phyloP scores from a whole-genome alignment of 768 basidiomycete genomes.

The Russula emetica region DNA sequence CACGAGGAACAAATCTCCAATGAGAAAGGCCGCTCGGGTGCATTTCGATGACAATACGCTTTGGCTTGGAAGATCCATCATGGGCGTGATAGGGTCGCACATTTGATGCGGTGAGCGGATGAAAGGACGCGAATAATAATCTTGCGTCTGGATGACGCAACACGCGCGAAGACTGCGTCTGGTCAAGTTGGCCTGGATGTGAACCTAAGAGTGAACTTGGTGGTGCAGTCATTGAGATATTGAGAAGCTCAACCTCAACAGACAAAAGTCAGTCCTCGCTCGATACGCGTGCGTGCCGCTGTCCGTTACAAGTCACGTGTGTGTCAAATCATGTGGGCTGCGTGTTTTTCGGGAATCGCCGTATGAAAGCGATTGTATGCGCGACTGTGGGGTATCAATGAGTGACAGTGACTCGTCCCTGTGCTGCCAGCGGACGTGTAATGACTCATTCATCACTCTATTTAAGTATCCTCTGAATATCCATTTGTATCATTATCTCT shows the following conservation, averaged over 20 bases:
- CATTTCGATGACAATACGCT: constrained; percentile 72
- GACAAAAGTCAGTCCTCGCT: neutral
- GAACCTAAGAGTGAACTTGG: constrained; percentile 37
- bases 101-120: constrained; percentile 50
- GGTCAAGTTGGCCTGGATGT: constrained; percentile 62
- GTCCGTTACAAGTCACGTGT: neutral
- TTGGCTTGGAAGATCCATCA: constrained; percentile 48
- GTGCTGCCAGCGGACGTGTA: neutral
- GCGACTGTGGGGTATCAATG: neutral
- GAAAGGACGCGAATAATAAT: constrained; percentile 71
- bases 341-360: neutral
- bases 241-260: neutral
- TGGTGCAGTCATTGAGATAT: constrained; percentile 17
- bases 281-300: neutral
- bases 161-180: constrained; percentile 55
- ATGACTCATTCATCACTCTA: constrained; percentile 15
- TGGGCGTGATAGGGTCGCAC: constrained; percentile 27
- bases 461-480: constrained; percentile 8
- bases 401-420: neutral
- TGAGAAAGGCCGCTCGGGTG: constrained; percentile 44
- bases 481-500: neutral
- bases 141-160: constrained; percentile 55
- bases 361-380: neutral
- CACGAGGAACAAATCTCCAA: constrained; percentile 78
- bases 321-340: neutral